Percentiles rank a stretch among this genome's conserved stretches.
Conservation (phyloP, 2,329 filamentous ascomycete genomes). For the Saccharata proteae region DNA sequence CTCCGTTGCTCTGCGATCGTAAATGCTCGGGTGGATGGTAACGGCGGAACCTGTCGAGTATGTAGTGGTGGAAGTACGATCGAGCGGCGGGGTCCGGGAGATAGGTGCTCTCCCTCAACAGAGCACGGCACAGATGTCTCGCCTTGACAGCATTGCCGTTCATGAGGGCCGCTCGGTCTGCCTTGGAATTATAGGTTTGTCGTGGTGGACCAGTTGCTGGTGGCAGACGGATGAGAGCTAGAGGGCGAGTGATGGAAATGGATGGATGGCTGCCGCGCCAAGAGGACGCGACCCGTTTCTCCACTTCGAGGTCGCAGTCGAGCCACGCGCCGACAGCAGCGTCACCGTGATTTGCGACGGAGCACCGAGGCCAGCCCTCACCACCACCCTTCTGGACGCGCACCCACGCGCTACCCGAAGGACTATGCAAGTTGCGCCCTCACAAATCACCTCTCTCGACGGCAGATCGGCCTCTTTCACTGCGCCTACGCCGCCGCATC, state of each 20-base stretch:
- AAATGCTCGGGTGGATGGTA: slow-evolving; percentile 18
- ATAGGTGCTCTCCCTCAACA: slow-evolving; percentile 48
- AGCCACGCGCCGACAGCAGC: slow-evolving; percentile 2
- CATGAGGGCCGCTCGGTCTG: no score
- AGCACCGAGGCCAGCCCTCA: slow-evolving; percentile 10
- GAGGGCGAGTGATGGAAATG: neutral
- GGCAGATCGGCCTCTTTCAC: slow-evolving; percentile 10
- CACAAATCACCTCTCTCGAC: slow-evolving; percentile 9
- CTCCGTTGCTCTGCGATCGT: slow-evolving; percentile 7
- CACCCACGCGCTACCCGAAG: slow-evolving; percentile 2
- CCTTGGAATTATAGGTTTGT: no score
- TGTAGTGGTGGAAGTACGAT: slow-evolving; percentile 36
- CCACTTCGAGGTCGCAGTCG: slow-evolving; percentile 5
- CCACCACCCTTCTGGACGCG: slow-evolving; percentile 16
- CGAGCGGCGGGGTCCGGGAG: slow-evolving; percentile 46
- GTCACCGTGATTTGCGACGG: no score
- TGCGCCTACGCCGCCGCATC: slow-evolving; percentile 16
- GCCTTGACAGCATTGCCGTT: no score
- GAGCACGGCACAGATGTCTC: slow-evolving; percentile 39
- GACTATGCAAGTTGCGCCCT: slow-evolving; percentile 9
- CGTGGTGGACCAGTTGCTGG: neutral
- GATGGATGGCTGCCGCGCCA: slow-evolving; percentile 1
- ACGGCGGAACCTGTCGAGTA: slow-evolving; percentile 37
- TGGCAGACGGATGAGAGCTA: neutral
- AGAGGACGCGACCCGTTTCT: no score